These are phyloP conservation scores for Dicorynia guianensis DNA, from an alignment of 306 rosid species.

Conservation along the genomic window DNA sequence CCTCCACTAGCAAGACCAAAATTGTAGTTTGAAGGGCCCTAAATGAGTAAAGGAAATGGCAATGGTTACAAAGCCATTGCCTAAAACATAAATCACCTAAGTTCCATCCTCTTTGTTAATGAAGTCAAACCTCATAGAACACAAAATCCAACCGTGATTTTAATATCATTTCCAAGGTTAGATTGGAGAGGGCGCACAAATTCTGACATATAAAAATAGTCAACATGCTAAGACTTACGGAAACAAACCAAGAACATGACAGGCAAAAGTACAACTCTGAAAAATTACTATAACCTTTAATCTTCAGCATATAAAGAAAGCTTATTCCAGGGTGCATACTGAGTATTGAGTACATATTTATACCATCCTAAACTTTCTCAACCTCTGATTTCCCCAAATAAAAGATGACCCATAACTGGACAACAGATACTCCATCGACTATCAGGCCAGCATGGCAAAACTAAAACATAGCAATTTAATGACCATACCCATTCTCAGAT, in stretches of 20 bases:
- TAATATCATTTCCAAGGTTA: background rate
- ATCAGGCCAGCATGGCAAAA: too few species aligned
- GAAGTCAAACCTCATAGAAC: conserved; percentile 39
- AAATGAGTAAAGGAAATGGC: conserved; percentile 51
- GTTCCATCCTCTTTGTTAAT: conserved; percentile 45
- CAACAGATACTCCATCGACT: too few species aligned
- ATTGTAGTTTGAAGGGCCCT: conserved; percentile 70
- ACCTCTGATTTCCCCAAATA: too few species aligned
- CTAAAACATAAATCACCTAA: conserved; percentile 61
- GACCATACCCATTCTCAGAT: too few species aligned
- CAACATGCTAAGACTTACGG: conserved; percentile 18
- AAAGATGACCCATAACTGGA: too few species aligned
- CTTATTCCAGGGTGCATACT: too few species aligned
- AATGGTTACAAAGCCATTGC: conserved; percentile 67
- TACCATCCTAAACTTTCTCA: too few species aligned
- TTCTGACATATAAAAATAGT: background rate
- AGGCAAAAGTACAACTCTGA: too few species aligned
- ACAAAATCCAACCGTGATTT: conserved; percentile 34
- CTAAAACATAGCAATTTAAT: too few species aligned
- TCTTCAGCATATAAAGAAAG: too few species aligned
- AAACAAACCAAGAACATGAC: background rate
- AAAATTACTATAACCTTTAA: too few species aligned
- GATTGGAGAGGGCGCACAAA: background rate
- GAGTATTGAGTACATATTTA: too few species aligned
- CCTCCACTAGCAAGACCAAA: conserved; percentile 61